phyloP scores from a whole-genome alignment of 2,329 filamentous ascomycete species.

The Clarireedia monteithiana region DNA sequence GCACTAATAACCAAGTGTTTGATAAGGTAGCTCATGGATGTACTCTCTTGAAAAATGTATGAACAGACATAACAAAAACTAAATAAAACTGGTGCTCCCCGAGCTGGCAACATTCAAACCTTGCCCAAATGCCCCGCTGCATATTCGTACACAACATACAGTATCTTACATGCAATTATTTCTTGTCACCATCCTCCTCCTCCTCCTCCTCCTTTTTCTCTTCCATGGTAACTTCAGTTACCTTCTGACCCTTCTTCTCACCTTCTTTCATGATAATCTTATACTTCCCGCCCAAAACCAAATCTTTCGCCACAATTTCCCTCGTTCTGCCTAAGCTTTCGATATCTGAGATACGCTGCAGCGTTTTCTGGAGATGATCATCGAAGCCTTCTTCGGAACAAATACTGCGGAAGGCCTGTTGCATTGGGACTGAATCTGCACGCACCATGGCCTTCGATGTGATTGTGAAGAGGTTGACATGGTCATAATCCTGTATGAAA shows the following conservation, averaged over 20 bases:
- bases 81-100: no score
- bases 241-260: constrained; percentile 18
- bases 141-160: no score
- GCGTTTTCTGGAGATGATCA: constrained; percentile 70
- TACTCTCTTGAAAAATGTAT: no score
- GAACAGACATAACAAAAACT: no score
- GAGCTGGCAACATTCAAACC: no score
- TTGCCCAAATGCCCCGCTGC: no score
- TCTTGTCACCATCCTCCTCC: not conserved
- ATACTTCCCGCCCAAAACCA: constrained; percentile 80
- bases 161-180: not conserved
- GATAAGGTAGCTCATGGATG: no score
- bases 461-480: constrained; percentile 92
- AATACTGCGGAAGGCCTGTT: constrained; percentile 80
- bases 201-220: constrained; percentile 11
- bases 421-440: constrained; percentile 94
- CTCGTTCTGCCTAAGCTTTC: constrained; percentile 90
- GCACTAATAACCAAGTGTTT: no score
- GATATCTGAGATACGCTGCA: constrained; percentile 83
- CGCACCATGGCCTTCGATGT: constrained; percentile 80
- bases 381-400: constrained; percentile 72
- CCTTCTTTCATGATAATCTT: constrained; percentile 39
- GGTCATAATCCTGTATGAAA: constrained; percentile 88
- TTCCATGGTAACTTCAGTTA: constrained; percentile 23
- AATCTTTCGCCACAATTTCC: constrained; percentile 90